Percentiles rank a stretch among this genome's conserved stretches.
These are phyloP conservation scores for Posidonia australis DNA, from an alignment of 106 monocot genomes.

Conservation along the genomic window DNA sequence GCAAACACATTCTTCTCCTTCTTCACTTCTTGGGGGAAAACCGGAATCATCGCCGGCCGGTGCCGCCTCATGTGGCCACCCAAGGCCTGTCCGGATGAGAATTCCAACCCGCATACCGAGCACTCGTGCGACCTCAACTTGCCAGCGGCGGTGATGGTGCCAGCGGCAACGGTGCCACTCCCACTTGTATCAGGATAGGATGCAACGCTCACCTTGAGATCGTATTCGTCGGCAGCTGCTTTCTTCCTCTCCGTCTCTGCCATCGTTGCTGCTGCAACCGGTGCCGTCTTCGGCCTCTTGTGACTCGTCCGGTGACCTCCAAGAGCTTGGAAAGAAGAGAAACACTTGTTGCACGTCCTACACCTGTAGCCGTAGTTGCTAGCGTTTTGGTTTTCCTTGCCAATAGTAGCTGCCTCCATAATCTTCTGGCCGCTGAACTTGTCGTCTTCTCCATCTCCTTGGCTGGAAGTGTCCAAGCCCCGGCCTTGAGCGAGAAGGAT, in stretches of 20 bases:
- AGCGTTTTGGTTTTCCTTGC: background rate
- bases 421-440: background rate
- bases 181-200: background rate
- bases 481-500: conserved; percentile 23
- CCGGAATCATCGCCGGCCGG: conserved; percentile 24
- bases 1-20: conserved; percentile 30
- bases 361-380: background rate
- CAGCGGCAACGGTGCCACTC: background rate
- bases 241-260: background rate
- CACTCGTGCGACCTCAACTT: conserved; percentile 59
- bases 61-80: conserved; percentile 98
- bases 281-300: conserved; percentile 3
- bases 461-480: background rate
- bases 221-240: conserved; percentile 3
- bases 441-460: background rate
- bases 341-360: conserved; percentile 7
- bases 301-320: conserved; percentile 8
- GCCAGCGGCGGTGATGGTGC: background rate
- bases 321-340: conserved; percentile 6
- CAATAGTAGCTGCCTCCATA: background rate
- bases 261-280: background rate
- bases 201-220: conserved; percentile 11
- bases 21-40: conserved; percentile 8
- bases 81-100: conserved; percentile 81
- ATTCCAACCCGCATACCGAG: conserved; percentile 67